phyloP scores from a whole-genome alignment of 495 filamentous ascomycete species.

The Oleoguttula mirabilis region DNA sequence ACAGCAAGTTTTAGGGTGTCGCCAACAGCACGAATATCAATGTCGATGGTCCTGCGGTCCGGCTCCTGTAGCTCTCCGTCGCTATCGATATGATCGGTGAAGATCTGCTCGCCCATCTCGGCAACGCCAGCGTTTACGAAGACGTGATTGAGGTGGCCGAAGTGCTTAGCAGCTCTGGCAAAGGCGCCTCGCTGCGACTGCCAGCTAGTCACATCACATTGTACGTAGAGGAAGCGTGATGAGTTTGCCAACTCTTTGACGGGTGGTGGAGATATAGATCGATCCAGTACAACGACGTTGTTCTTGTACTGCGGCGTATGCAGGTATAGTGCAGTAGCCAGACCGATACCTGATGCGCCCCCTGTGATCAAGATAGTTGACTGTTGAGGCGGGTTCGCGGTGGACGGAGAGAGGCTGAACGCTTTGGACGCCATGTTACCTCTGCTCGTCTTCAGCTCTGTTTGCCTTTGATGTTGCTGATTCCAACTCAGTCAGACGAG shows the following conservation, averaged over 20 bases:
- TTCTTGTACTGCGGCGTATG: slow-evolving; percentile 22
- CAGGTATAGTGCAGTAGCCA: slow-evolving; percentile 26
- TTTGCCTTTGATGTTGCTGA: no score
- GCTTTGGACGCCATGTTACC: slow-evolving; percentile 13
- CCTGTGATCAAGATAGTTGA: slow-evolving; percentile 30
- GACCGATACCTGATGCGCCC: slow-evolving; percentile 27
- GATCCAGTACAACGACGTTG: slow-evolving; percentile 25
- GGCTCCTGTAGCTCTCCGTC: slow-evolving; percentile 24
- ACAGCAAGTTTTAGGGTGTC: slow-evolving; percentile 27
- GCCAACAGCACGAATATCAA: slow-evolving; percentile 26
- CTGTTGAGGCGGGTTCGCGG: slow-evolving; percentile 15
- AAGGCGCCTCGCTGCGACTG: slow-evolving; percentile 22
- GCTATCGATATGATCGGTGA: slow-evolving; percentile 22
- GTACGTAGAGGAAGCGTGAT: slow-evolving; percentile 23
- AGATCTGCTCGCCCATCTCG: slow-evolving; percentile 28
- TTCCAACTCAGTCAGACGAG: no score
- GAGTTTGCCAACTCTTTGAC: slow-evolving; percentile 12
- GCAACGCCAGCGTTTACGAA: slow-evolving; percentile 30
- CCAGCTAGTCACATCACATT: slow-evolving; percentile 28
- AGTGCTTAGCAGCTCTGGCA: slow-evolving; percentile 20
- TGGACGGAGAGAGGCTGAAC: slow-evolving; percentile 11
- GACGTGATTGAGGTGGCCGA: slow-evolving; percentile 25
- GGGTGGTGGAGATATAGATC: slow-evolving; percentile 12
- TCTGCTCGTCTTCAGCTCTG: no score
- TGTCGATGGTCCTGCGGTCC: slow-evolving; percentile 23